Conservation (phyloP, 1,284 basidiomycete species). For the Leucoagaricus sp. region DNA sequence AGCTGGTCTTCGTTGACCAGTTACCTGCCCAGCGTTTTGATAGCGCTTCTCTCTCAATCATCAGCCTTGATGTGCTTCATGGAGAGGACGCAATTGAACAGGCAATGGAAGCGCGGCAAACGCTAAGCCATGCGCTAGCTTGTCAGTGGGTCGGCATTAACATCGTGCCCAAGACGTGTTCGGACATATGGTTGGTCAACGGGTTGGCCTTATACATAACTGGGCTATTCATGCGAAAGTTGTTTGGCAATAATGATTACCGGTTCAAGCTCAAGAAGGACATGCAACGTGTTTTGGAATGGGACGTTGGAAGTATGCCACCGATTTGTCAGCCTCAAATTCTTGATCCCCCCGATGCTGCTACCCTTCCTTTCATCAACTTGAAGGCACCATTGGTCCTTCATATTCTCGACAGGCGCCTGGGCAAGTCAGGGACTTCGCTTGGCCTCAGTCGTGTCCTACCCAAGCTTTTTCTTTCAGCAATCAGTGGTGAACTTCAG, state of each 20-base stretch:
- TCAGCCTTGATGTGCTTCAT: conserved; percentile 85
- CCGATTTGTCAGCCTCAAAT: conserved; percentile 92
- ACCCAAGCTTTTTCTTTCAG: conserved; percentile 93
- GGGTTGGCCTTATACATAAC: conserved; percentile 92
- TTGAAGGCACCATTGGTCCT: conserved; percentile 94
- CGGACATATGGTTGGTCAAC: conserved; percentile 95
- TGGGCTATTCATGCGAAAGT: conserved; percentile 83
- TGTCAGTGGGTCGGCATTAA: conserved; percentile 98
- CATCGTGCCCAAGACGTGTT: conserved; percentile 92
- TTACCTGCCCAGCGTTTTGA: conserved; percentile 80
- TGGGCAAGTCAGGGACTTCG: conserved; percentile 95
- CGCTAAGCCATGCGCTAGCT: conserved; percentile 86
- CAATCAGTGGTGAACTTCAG: conserved; percentile 88
- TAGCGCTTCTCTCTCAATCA: conserved; percentile 81
- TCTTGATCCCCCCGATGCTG: conserved; percentile 80
- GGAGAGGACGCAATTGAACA: conserved; percentile 93
- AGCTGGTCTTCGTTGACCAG: conserved; percentile 95
- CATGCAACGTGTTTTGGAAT: conserved; percentile 89
- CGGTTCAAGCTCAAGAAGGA: conserved; percentile 95
- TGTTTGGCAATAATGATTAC: conserved; percentile 97
- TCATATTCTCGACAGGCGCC: conserved; percentile 91
- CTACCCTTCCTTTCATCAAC: conserved; percentile 85
- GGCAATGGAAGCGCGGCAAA: conserved; percentile 87
- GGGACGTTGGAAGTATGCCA: conserved; percentile 89
- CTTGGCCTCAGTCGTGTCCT: conserved; percentile 93